Percentiles rank a stretch among this genome's conserved stretches.
Conservation (phyloP, 164 flowering plant species). For the Tetracentron sinense region DNA sequence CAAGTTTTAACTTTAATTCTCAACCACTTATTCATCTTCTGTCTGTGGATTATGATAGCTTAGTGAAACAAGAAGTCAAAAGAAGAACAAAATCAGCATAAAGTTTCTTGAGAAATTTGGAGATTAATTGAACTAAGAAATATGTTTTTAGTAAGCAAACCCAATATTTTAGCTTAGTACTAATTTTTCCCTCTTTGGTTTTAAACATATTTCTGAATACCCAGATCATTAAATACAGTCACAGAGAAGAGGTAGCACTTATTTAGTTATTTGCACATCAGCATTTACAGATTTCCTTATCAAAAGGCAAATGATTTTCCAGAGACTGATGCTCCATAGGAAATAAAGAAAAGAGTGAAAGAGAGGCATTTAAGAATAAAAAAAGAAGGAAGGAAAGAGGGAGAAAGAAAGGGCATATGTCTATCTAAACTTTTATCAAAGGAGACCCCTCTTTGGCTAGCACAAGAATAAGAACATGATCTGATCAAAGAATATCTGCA, state of each 20-base stretch:
- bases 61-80: too few relatives aligned
- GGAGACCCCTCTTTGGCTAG: constrained; percentile 15
- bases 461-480: constrained; percentile 14
- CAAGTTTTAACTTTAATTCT: too few relatives aligned
- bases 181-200: background rate
- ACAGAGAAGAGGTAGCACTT: constrained; percentile 5
- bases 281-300: constrained; percentile 18
- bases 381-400: constrained; percentile 15
- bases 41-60: background rate
- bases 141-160: constrained; percentile 6
- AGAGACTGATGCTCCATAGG: constrained; percentile 13
- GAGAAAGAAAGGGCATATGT: constrained; percentile 5
- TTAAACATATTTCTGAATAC: background rate
- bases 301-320: constrained; percentile 35
- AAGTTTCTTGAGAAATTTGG: background rate
- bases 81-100: too few relatives aligned
- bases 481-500: constrained; percentile 17
- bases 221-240: background rate
- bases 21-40: too few relatives aligned
- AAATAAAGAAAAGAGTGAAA: constrained; percentile 8
- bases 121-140: background rate
- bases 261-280: constrained; percentile 5
- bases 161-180: background rate
- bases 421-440: constrained; percentile 13
- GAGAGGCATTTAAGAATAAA: constrained; percentile 18